Percentiles rank a stretch among this genome's conserved stretches.
Conservation (phyloP, 106 monocot species). For the Dendrobium catenatum region DNA sequence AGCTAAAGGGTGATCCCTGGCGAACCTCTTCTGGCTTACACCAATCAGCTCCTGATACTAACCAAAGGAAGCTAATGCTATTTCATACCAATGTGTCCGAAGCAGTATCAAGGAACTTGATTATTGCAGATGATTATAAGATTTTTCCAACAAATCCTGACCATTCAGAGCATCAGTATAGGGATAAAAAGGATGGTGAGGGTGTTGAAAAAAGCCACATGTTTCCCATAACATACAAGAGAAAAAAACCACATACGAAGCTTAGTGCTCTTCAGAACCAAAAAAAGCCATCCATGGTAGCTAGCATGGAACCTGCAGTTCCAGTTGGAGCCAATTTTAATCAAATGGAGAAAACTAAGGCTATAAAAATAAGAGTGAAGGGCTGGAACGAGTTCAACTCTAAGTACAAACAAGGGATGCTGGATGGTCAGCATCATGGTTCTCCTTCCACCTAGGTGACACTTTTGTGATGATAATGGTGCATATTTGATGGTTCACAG, state of each 20-base stretch:
- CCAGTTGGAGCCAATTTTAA: constrained; percentile 9
- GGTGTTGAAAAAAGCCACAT: constrained; percentile 10
- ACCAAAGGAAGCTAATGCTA: not conserved
- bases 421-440: constrained; percentile 17
- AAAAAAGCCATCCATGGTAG: constrained; percentile 1
- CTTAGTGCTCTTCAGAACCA: constrained; percentile 5
- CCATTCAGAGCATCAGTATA: not conserved
- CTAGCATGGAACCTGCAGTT: constrained; percentile 2
- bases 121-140: not conserved
- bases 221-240: constrained; percentile 47
- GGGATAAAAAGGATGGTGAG: not conserved
- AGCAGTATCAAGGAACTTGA: not conserved
- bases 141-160: not conserved
- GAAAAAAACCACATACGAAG: constrained; percentile 35
- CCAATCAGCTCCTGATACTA: not conserved
- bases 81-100: not conserved
- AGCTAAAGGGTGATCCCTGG: constrained; percentile 1
- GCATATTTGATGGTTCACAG: not conserved
- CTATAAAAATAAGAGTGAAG: constrained; percentile 27
- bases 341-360: constrained; percentile 19
- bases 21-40: not conserved
- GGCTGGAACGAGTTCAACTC: constrained; percentile 18
- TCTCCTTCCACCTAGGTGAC: constrained; percentile 13
- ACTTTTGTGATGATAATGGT: not conserved
- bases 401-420: constrained; percentile 9